Base-by-base conservation (phyloP, 2,329 filamentous ascomycete species). In the Sclerotiophoma versabilis region DNA sequence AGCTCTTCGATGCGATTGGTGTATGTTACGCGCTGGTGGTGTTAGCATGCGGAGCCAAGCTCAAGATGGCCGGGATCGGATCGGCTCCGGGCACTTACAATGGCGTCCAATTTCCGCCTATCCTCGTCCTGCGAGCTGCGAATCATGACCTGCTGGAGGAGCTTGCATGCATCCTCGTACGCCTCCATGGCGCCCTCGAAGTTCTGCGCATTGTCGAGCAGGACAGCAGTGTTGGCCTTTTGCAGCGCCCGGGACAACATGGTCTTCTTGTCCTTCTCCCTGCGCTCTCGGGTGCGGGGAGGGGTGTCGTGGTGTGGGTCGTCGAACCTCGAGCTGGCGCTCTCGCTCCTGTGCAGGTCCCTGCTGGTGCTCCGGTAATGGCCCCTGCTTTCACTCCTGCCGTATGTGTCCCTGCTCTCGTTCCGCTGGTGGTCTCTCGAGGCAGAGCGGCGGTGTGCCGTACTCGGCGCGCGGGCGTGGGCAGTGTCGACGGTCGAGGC, bases 161-260 rank as follows among this genome's bases (percentile, higher is more conserved):
- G 81, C 49, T 88, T 85, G 71, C 95, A 99, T 4, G 96, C 95
- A 76, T 99, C 95, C 10, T 85, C 82, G 72, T 99, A 99, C 12
- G 93, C 92, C 67, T 92, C 86, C 71, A 96, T 88, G 15, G 95
- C 95, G 33, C 91, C 92, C 72, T 93, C 91, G 59, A 95, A 93
- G 70, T 98, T 96, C 68, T 95, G 91, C 12, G 92, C 92, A 83
- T 97, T 98, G 77, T 99, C 95, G 33, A 99, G 84, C 63, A 97
- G 84, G 22, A 99, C 95, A 19, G 95, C 95, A 11, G 91, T 93
- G 70, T 99, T 97, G 43, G 95, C 95, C 77, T 97, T 96, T 72
- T 96, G 90, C 49, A 99, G 80, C 0, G 95, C 95, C 65, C 90
- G 91, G n/a, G 93, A 96, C 29, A 99, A 83, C 93, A 98, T 98